Evolutionary conservation across 2,329 filamentous ascomycete species (phyloP).

Genomic region (Colletotrichum incanum): DNA sequence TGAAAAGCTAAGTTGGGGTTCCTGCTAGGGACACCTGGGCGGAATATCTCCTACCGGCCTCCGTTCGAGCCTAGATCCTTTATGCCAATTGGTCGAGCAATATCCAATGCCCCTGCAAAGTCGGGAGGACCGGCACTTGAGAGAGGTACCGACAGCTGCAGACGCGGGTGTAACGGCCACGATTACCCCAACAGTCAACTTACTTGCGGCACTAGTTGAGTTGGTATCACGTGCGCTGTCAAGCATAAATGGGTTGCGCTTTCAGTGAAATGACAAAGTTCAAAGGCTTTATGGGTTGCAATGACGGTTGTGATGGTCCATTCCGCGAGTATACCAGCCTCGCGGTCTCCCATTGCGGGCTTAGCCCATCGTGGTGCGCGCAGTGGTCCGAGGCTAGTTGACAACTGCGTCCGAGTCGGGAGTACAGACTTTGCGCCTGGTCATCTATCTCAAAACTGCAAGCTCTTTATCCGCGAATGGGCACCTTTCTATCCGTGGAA

Average conservation of each 20-base stretch:
- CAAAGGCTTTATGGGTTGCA: not conserved
- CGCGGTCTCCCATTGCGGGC: not conserved
- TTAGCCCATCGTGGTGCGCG: not conserved
- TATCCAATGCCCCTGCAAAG: not conserved
- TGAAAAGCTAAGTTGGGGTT: conserved; percentile 20
- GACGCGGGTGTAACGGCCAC: conserved; percentile 20
- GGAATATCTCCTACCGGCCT: conserved; percentile 24
- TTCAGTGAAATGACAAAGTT: not conserved
- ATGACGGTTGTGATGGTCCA: not conserved
- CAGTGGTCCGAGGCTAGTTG: not conserved
- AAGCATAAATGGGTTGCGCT: not conserved
- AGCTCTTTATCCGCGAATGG: not conserved
- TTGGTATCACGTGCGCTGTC: not conserved
- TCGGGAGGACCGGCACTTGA: conserved; percentile 29
- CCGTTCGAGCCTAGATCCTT: not conserved
- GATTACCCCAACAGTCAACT: conserved; percentile 16
- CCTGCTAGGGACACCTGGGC: conserved; percentile 19
- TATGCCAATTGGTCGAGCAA: conserved; percentile 20
- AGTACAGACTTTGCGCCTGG: not conserved
- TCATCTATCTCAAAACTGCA: not conserved
- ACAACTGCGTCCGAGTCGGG: not conserved
- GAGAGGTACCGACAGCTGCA: conserved; percentile 20
- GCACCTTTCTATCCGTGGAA: not conserved
- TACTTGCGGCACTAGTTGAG: conserved; percentile 27
- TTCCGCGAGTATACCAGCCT: not conserved